A percentile compares a stretch with the other conserved stretches of the same genome.
These are phyloP conservation scores for Gamsiella multidivaricata DNA, from an alignment of 192 early-diverging fungal genomes.

Conservation along the genomic window DNA sequence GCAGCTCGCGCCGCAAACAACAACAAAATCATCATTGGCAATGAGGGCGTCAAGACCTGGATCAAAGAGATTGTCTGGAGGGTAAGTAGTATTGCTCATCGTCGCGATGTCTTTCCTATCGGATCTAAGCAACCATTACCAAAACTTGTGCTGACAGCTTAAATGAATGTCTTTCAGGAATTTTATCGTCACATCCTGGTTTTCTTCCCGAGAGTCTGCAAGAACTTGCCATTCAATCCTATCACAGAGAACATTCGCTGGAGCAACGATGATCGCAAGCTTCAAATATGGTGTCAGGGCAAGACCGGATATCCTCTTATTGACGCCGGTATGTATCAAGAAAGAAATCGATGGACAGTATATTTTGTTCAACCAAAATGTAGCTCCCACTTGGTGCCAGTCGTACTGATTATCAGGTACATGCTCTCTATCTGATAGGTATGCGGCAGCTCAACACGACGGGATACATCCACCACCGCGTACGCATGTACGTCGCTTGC, in stretches of 20 bases:
- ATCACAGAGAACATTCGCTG: constrained; percentile 64
- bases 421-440: constrained; percentile 12
- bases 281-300: constrained; percentile 70
- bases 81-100: constrained; percentile 4
- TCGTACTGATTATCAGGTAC: not conserved
- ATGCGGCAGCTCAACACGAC: constrained; percentile 70
- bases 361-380: no score
- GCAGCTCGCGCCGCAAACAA: constrained; percentile 59
- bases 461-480: constrained; percentile 74
- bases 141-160: no score
- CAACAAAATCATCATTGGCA: constrained; percentile 62
- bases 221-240: constrained; percentile 65
- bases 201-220: constrained; percentile 68
- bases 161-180: constrained; percentile 59
- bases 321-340: constrained; percentile 60
- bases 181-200: constrained; percentile 72
- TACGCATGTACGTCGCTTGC: constrained; percentile 69
- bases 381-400: not conserved
- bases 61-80: constrained; percentile 73
- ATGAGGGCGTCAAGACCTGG: constrained; percentile 64
- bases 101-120: not conserved
- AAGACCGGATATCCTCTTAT: constrained; percentile 75
- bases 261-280: constrained; percentile 58
- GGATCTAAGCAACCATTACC: no score
- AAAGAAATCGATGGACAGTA: no score